Conservation (phyloP, 345 rosid species). For the Excoecaria cochinchinensis region DNA sequence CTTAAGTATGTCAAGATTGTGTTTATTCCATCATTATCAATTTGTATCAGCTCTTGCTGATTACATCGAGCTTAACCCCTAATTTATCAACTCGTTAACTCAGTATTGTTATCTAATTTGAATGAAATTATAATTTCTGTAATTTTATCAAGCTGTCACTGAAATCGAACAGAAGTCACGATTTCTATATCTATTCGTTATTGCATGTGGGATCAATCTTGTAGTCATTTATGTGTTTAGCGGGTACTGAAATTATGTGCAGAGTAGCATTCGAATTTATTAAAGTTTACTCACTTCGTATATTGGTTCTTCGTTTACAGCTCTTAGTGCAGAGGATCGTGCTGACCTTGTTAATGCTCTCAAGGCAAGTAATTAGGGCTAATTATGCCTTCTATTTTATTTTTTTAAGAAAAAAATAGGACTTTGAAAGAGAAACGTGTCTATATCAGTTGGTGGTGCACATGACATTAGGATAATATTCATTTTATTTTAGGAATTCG, state of each 20-base stretch:
- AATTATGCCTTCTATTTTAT: neutral
- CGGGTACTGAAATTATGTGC: neutral
- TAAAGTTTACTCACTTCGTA: neutral
- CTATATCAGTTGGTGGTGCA: neutral
- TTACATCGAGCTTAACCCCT: neutral
- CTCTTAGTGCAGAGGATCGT: conserved; percentile 69
- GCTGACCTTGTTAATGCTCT: conserved; percentile 81
- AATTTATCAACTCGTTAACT: neutral
- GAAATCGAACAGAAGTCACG: neutral
- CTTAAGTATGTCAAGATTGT: neutral
- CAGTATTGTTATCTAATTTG: neutral
- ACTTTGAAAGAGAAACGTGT: neutral
- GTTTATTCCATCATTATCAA: neutral
- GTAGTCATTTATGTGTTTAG: neutral
- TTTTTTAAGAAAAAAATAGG: no score
- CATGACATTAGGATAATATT: neutral
- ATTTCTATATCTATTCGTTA: neutral
- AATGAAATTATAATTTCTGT: neutral
- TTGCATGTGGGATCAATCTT: neutral
- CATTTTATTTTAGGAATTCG: neutral
- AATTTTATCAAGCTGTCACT: neutral
- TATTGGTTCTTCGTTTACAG: conserved; percentile 28
- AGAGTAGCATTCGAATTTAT: neutral
- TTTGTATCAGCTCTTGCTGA: neutral
- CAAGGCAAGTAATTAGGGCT: conserved; percentile 37